phyloP scores from a whole-genome alignment of 2,329 filamentous ascomycete species.

The Epichloe uncinata region DNA sequence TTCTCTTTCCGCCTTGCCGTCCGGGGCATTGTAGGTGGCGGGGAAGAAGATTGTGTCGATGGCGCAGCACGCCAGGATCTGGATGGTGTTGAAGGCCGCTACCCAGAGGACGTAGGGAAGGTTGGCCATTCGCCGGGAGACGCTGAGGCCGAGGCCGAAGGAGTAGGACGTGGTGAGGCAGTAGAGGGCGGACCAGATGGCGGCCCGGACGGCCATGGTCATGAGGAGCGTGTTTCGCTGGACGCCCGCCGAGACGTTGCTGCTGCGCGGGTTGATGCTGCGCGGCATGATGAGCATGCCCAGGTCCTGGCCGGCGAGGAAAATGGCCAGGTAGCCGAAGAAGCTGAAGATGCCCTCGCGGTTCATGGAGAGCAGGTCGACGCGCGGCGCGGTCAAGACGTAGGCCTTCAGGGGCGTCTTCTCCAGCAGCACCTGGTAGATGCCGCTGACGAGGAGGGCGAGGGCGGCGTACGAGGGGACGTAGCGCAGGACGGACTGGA shows the following conservation, averaged over 20 bases:
- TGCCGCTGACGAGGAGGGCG: conserved; percentile 51
- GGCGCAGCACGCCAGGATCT: conserved; percentile 64
- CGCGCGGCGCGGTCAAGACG: conserved; percentile 69
- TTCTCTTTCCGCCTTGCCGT: conserved; percentile 45
- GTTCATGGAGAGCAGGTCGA: conserved; percentile 73
- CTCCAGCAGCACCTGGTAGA: conserved; percentile 67
- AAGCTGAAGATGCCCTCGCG: conserved; percentile 94
- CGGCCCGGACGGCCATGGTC: conserved; percentile 50
- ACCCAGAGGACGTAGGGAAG: conserved; percentile 91
- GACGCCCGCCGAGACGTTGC: conserved; percentile 26
- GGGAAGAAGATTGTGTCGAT: conserved; percentile 74
- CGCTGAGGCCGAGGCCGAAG: conserved; percentile 59
- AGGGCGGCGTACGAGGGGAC: conserved; percentile 68
- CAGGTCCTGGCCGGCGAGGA: conserved; percentile 73
- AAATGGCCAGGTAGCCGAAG: conserved; percentile 85
- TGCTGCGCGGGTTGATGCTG: conserved; percentile 29
- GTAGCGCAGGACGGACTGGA: conserved; percentile 56
- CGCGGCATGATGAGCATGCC: conserved; percentile 68
- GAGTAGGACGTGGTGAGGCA: conserved; percentile 51
- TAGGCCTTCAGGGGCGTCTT: conserved; percentile 67
- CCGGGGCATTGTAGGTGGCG: conserved; percentile 45
- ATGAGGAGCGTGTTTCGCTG: conserved; percentile 47
- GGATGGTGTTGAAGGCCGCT: conserved; percentile 76
- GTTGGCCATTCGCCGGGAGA: conserved; percentile 85
- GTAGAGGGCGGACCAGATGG: conserved; percentile 59